Conservation (phyloP, 2,329 filamentous ascomycete genomes). For the Truncatella angustata region DNA sequence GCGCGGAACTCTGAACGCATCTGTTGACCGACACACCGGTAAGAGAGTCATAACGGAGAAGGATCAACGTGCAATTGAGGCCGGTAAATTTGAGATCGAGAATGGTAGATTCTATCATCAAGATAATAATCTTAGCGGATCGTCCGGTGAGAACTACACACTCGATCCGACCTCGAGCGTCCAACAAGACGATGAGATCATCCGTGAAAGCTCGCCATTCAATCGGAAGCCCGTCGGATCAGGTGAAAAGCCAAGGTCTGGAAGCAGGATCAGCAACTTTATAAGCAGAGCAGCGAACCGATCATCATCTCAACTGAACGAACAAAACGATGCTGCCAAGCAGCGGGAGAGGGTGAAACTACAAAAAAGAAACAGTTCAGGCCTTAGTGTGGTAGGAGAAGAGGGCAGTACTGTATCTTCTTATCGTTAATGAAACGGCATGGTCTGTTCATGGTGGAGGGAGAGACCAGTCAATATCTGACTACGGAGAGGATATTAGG, state of each 20-base stretch:
- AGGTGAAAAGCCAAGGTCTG: neutral
- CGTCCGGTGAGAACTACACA: neutral
- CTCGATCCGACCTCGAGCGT: neutral
- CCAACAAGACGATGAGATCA: neutral
- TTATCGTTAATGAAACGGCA: neutral
- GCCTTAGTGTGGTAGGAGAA: conserved; percentile 8
- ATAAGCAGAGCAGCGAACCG: neutral
- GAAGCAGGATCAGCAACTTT: neutral
- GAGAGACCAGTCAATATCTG: no score
- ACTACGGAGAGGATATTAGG: no score
- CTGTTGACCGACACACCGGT: conserved; percentile 18
- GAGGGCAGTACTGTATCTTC: neutral
- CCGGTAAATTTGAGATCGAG: conserved; percentile 14
- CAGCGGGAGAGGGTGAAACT: neutral
- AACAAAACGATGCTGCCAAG: neutral
- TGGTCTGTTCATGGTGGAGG: no score
- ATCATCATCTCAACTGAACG: neutral
- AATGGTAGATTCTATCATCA: conserved; percentile 13
- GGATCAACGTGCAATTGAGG: conserved; percentile 13
- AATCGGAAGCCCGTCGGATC: neutral
- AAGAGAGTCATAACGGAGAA: conserved; percentile 12
- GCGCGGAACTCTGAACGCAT: conserved; percentile 21
- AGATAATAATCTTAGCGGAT: conserved; percentile 14
- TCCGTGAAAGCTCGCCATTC: neutral
- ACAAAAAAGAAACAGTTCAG: conserved; percentile 6